These are phyloP conservation scores for Ogataea henricii DNA, from an alignment of 805 yeast species.

Conservation along the genomic window DNA sequence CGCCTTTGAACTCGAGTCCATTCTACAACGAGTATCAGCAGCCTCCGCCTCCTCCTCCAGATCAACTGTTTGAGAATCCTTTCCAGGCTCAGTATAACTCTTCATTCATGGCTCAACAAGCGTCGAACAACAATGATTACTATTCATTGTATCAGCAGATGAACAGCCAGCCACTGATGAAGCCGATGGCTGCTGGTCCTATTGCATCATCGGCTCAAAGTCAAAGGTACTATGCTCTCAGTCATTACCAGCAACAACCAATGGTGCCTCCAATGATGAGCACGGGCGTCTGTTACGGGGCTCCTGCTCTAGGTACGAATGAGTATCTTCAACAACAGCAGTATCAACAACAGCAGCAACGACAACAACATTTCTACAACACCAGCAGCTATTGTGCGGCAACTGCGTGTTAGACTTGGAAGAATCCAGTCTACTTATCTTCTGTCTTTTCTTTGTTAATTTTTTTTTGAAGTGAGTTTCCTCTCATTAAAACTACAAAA, in stretches of 20 bases:
- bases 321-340: constrained; percentile 12
- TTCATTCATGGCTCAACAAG: constrained; percentile 14
- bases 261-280: constrained; percentile 21
- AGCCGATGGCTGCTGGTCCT: constrained; percentile 10
- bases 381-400: constrained; percentile 22
- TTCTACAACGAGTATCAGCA: constrained; percentile 24
- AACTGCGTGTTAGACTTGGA: constrained; percentile 20
- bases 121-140: constrained; percentile 15
- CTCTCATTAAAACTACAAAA: constrained; percentile 4
- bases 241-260: constrained; percentile 18
- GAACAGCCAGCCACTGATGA: constrained; percentile 14
- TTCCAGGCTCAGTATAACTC: constrained; percentile 26
- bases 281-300: constrained; percentile 16
- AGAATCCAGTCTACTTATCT: neutral
- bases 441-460: constrained; percentile 3
- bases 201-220: constrained; percentile 11
- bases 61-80: constrained; percentile 29
- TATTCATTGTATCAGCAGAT: constrained; percentile 21
- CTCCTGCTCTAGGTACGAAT: constrained; percentile 5
- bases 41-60: constrained; percentile 12
- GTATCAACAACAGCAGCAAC: constrained; percentile 14
- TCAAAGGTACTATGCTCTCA: constrained; percentile 25
- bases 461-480: neutral
- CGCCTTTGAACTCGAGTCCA: constrained; percentile 30
- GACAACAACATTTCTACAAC: constrained; percentile 14